Base-by-base conservation (phyloP, 1,284 basidiomycete species). In the Ceratorhiza oryzae-sativae region DNA sequence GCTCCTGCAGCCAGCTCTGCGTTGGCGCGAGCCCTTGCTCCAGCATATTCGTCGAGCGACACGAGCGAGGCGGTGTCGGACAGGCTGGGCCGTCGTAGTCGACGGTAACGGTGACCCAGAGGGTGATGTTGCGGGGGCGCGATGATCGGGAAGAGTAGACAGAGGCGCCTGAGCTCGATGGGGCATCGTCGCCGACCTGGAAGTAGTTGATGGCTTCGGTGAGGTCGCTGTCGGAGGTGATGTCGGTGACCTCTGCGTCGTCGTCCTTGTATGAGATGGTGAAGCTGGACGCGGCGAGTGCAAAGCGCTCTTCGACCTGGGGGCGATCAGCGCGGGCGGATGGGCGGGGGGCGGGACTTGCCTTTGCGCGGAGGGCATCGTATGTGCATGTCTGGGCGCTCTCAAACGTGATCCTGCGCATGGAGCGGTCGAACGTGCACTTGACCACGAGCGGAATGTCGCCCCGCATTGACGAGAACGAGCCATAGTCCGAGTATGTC, bases 81-180 rank as follows among this genome's bases (percentile, higher is more conserved):
- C 71, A 96, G 83, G 79, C 90, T 93, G 91, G 93, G 0, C 93
- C 93, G 77, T 96, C 94, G 77, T 94, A 95, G 75, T 95, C 93
- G 72, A 95, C 88, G 3, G 85, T 83, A 36, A 97, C 89, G 55
- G 89, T 85, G 51, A 96, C 86, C 18, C 87, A 84, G 25, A 96
- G 81, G 0, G 88, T 91, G 72, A 96, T 91, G 79, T 88, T 92
- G 49, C 86, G 83, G 46, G 83, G 82, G 6, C 86, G 84, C 75
- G 89, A 87, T 25, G 90, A 72, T 15, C 62, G 51, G 59, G 42
- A 58, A 2, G 79, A 93, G 61, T 91, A 82, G 59, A 89, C 88
- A 30, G 93, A 93, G 0, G 86, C 84, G 1, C 86, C 85, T n/a
- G 91, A 91, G 62, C 84, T 77, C 23, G 87, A 87, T 10, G 56